Evolutionary conservation across 2,329 filamentous ascomycete species (phyloP).

Genomic region (Cytospora schulzeri): DNA sequence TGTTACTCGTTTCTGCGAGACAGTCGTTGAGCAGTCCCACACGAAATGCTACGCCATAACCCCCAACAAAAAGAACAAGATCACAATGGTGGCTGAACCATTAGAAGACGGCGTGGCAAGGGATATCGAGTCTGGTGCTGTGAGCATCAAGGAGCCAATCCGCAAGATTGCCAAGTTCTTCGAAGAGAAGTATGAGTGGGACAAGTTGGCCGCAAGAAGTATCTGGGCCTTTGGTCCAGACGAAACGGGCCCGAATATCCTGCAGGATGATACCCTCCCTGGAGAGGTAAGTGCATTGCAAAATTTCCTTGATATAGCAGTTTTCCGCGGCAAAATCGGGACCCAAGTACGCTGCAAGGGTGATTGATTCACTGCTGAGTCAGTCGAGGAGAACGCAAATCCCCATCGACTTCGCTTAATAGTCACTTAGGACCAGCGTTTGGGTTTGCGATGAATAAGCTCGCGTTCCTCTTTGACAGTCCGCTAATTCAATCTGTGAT

Average conservation of each 20-base stretch:
- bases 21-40: slow-evolving; percentile 93
- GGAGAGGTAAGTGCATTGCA: slow-evolving; percentile 65
- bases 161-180: slow-evolving; percentile 96
- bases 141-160: slow-evolving; percentile 90
- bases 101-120: slow-evolving; percentile 91
- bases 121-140: slow-evolving; percentile 88
- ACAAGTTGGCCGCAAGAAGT: slow-evolving; percentile 87
- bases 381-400: no score
- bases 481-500: slow-evolving; percentile 27
- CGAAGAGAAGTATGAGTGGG: slow-evolving; percentile 95
- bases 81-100: slow-evolving; percentile 97
- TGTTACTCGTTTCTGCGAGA: slow-evolving; percentile 96
- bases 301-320: background rate
- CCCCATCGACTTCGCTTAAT: no score
- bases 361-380: background rate
- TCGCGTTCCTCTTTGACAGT: background rate
- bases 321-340: no score
- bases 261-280: slow-evolving; percentile 94
- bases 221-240: slow-evolving; percentile 99
- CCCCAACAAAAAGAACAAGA: slow-evolving; percentile 99
- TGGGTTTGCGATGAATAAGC: slow-evolving; percentile 16
- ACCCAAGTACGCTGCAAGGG: no score
- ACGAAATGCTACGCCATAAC: slow-evolving; percentile 98
- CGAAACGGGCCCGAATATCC: slow-evolving; percentile 89
- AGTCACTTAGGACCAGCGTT: no score